A percentile compares a stretch with the other conserved stretches of the same genome.
phyloP scores from a whole-genome alignment of 441 rosid genomes.

The Heliophila coronopifolia region DNA sequence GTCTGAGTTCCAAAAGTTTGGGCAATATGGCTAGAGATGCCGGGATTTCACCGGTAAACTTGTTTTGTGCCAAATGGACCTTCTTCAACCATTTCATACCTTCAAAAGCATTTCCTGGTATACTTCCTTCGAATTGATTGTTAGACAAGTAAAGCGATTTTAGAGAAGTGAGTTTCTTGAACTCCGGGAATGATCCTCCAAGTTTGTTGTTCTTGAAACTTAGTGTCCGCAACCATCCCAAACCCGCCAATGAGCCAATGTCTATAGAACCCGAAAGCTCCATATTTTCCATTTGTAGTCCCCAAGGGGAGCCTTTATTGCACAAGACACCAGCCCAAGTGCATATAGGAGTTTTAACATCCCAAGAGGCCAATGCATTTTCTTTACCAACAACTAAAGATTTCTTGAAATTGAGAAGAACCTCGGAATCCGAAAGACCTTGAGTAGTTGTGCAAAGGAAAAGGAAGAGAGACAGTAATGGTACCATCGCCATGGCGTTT shows the following conservation, averaged over 20 bases:
- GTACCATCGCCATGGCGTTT: too few species aligned
- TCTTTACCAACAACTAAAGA: conserved; percentile 30
- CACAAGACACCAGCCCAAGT: conserved; percentile 62
- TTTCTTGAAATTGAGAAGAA: conserved; percentile 51
- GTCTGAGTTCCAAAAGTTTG: conserved; percentile 48
- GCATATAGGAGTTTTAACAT: conserved; percentile 31
- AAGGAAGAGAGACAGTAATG: too few species aligned
- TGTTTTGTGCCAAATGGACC: conserved; percentile 42
- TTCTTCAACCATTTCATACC: conserved; percentile 57
- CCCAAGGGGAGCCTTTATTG: conserved; percentile 35
- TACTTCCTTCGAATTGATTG: conserved; percentile 47
- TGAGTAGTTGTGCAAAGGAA: conserved; percentile 11
- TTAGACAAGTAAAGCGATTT: conserved; percentile 50
- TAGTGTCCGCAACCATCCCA: conserved; percentile 40
- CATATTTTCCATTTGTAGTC: conserved; percentile 48
- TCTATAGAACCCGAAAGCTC: conserved; percentile 50
- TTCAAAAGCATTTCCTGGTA: conserved; percentile 44
- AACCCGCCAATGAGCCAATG: conserved; percentile 25
- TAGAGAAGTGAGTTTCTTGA: conserved; percentile 41
- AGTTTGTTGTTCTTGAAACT: conserved; percentile 53
- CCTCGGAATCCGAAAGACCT: conserved; percentile 34
- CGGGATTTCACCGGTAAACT: conserved; percentile 52
- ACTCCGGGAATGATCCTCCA: conserved; percentile 43
- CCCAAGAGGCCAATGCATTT: conserved; percentile 39
- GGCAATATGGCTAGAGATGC: conserved; percentile 39